Evolutionary conservation across 192 early-diverging fungal species (phyloP).

Genomic region (Gamsiella multidivaricata): DNA sequence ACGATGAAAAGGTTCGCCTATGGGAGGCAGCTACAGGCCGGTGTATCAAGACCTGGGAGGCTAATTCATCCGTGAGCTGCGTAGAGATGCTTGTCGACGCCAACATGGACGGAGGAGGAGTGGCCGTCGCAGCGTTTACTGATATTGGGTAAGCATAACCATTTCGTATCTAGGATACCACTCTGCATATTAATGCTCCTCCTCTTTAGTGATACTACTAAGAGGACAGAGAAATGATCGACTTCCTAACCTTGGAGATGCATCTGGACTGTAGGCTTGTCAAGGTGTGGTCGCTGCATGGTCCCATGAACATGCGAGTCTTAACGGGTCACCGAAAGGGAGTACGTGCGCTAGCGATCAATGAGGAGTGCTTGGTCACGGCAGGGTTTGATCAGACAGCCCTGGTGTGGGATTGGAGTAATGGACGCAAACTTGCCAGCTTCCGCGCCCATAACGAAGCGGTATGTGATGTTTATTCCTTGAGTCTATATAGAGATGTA

Average conservation of each 20-base stretch:
- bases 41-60: slow-evolving; percentile 49
- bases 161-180: not conserved
- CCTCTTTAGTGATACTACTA: too few relatives aligned
- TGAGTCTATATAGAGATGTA: too few relatives aligned
- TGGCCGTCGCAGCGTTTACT: slow-evolving; percentile 47
- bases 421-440: slow-evolving; percentile 36
- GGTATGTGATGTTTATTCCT: slow-evolving; percentile 8
- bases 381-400: slow-evolving; percentile 45
- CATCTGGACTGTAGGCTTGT: slow-evolving; percentile 16
- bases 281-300: slow-evolving; percentile 47
- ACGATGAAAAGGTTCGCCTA: slow-evolving; percentile 50
- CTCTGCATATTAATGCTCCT: too few relatives aligned
- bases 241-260: not conserved
- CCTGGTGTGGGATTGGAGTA: slow-evolving; percentile 41
- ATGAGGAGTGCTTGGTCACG: slow-evolving; percentile 36
- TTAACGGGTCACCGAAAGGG: slow-evolving; percentile 48
- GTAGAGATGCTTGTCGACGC: slow-evolving; percentile 30
- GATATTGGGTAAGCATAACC: slow-evolving; percentile 42
- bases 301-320: slow-evolving; percentile 27
- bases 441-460: slow-evolving; percentile 50
- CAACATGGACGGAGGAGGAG: slow-evolving; percentile 26
- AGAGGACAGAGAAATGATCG: too few relatives aligned
- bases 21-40: slow-evolving; percentile 46
- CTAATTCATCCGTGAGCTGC: slow-evolving; percentile 45
- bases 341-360: slow-evolving; percentile 39